phyloP scores from a whole-genome alignment of 306 rosid genomes.

The Psophocarpus tetragonolobus region DNA sequence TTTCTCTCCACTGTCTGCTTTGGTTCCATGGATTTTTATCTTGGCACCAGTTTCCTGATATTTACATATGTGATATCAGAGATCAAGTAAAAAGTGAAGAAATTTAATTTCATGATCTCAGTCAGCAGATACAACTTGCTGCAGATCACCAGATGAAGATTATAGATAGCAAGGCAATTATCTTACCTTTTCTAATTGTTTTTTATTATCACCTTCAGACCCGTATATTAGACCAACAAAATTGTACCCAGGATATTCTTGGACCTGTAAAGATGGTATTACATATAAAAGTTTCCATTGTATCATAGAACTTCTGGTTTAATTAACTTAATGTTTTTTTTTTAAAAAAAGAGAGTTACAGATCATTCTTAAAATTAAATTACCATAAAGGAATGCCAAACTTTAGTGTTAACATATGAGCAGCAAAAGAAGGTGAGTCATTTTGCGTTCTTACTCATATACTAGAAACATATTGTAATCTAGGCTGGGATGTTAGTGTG shows the following conservation, averaged over 20 bases:
- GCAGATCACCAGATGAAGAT: conserved; percentile 13
- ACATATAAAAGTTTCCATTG: conserved; percentile 27
- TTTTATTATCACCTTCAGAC: conserved; percentile 79
- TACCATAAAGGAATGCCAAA: conserved; percentile 4
- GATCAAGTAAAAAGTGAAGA: conserved; percentile 7
- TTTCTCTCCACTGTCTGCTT: conserved; percentile 68
- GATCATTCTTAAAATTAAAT: conserved; percentile 29
- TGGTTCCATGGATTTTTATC: conserved; percentile 72
- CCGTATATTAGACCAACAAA: conserved; percentile 79
- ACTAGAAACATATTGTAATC: conserved; percentile 9
- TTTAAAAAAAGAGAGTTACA: neutral
- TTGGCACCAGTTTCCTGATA: conserved; percentile 89
- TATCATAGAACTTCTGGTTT: conserved; percentile 16
- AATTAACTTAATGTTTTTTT: neutral
- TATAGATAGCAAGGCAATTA: conserved; percentile 21
- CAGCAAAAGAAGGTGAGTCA: conserved; percentile 13
- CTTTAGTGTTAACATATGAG: neutral
- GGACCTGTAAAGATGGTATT: conserved; percentile 61
- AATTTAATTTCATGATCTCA: conserved; percentile 17
- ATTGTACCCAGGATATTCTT: conserved; percentile 75
- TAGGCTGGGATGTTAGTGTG: neutral
- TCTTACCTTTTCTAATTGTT: conserved; percentile 80
- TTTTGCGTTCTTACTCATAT: conserved; percentile 16
- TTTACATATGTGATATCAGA: conserved; percentile 15
- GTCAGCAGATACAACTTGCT: conserved; percentile 23